Conservation (phyloP, 2,329 filamentous ascomycete genomes). For the Podosphaera xanthii region DNA sequence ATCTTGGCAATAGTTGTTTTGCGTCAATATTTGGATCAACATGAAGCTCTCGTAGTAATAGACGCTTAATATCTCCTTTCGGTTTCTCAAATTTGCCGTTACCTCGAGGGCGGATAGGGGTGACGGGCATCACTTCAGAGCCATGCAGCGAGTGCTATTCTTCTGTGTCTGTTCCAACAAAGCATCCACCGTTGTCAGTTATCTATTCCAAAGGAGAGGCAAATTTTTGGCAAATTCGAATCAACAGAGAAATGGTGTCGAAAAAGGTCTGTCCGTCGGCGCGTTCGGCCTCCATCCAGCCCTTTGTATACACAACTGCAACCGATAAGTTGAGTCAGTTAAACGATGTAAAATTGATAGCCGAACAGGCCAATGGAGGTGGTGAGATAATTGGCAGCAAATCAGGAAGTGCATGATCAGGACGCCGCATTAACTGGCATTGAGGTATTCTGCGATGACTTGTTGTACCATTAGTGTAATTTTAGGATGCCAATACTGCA, state of each 20-base stretch:
- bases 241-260: background rate
- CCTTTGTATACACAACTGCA: background rate
- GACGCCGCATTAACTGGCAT: background rate
- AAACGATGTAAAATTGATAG: background rate
- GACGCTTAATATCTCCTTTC: background rate
- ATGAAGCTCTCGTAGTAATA: background rate
- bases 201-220: background rate
- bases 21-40: background rate
- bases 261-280: background rate
- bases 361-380: background rate
- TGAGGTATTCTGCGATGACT: background rate
- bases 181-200: background rate
- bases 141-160: background rate
- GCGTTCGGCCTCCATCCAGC: background rate
- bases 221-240: background rate
- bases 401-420: background rate
- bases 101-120: background rate
- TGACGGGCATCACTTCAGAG: background rate
- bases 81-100: background rate
- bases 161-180: background rate
- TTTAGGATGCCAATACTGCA: too few relatives aligned
- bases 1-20: background rate
- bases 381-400: background rate
- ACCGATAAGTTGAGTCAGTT: background rate
- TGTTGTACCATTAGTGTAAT: background rate